A percentile compares a stretch with the other conserved stretches of the same genome.
phyloP scores from a whole-genome alignment of 495 filamentous ascomycete genomes.

The Talaromyces stipitatus region DNA sequence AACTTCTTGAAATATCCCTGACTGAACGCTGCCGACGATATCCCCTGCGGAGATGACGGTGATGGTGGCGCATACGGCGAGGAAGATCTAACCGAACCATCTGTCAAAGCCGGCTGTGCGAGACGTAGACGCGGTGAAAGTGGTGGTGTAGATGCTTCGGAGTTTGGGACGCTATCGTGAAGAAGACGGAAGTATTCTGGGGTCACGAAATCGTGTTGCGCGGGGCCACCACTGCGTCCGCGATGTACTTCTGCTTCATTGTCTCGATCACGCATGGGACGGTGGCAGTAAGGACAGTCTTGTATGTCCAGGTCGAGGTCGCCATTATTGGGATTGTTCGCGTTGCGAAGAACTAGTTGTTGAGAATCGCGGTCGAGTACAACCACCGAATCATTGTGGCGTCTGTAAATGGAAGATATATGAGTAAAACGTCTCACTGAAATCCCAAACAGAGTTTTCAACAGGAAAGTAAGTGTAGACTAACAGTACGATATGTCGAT shows the following conservation, averaged over 20 bases:
- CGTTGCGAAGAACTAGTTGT: constrained; percentile 71
- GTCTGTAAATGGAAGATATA: constrained; percentile 39
- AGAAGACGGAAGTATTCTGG: constrained; percentile 94
- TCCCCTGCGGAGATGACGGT: constrained; percentile 52
- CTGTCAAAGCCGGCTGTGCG: constrained; percentile 37
- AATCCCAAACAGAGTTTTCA: neutral
- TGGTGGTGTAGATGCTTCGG: constrained; percentile 31
- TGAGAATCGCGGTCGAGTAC: constrained; percentile 80
- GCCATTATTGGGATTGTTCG: constrained; percentile 25
- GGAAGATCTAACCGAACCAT: constrained; percentile 22
- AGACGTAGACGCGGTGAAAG: constrained; percentile 47
- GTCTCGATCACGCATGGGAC: constrained; percentile 53
- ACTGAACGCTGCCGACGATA: constrained; percentile 78
- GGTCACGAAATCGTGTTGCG: constrained; percentile 65
- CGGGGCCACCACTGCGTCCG: constrained; percentile 14
- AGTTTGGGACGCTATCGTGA: constrained; percentile 49
- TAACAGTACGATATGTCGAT: constrained; percentile 45
- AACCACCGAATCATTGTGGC: constrained; percentile 86
- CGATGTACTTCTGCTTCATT: constrained; percentile 29
- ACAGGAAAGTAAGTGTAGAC: too few relatives aligned
- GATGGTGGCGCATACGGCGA: constrained; percentile 40
- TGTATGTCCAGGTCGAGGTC: constrained; percentile 42
- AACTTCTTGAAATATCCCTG: constrained; percentile 86
- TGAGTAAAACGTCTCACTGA: neutral
- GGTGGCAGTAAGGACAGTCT: constrained; percentile 84